Evolutionary conservation across 176 grass and related monocot species (phyloP).

Genomic region (Neostapfia colusana): DNA sequence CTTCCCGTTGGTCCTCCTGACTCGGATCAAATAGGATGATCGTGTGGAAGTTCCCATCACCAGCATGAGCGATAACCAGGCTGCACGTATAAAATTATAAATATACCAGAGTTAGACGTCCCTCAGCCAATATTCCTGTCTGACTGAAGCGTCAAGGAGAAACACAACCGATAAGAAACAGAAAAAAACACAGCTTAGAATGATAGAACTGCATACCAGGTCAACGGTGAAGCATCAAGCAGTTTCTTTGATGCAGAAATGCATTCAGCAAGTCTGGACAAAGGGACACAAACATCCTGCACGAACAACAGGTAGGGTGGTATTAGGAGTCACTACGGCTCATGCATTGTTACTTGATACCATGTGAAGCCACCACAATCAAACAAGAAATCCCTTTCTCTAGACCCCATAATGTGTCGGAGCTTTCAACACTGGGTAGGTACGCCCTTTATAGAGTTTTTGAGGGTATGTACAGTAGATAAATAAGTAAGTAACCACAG

Average conservation of each 20-base stretch:
- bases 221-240: slow-evolving; percentile 85
- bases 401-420: too few species aligned
- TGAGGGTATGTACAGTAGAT: not conserved
- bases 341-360: slow-evolving; percentile 23
- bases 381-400: not conserved
- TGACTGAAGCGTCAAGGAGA: slow-evolving; percentile 5
- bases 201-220: slow-evolving; percentile 61
- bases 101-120: slow-evolving; percentile 36
- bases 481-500: not conserved
- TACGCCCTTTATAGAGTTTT: too few species aligned
- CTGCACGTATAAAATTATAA: slow-evolving; percentile 46
- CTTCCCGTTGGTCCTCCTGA: slow-evolving; percentile 62
- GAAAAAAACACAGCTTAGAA: slow-evolving; percentile 5
- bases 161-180: not conserved
- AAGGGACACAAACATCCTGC: slow-evolving; percentile 94
- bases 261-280: slow-evolving; percentile 95
- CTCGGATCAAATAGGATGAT: slow-evolving; percentile 91
- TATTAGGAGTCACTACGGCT: slow-evolving; percentile 22
- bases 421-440: too few species aligned
- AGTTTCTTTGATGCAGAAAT: slow-evolving; percentile 81
- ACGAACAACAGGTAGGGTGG: slow-evolving; percentile 16
- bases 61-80: slow-evolving; percentile 87
- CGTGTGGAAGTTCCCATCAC: slow-evolving; percentile 98
- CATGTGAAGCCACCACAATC: not conserved
- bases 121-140: slow-evolving; percentile 20